Evolutionary conservation across 169 alveolate species (phyloP).

Genomic region (Amoebophrya sp.): DNA sequence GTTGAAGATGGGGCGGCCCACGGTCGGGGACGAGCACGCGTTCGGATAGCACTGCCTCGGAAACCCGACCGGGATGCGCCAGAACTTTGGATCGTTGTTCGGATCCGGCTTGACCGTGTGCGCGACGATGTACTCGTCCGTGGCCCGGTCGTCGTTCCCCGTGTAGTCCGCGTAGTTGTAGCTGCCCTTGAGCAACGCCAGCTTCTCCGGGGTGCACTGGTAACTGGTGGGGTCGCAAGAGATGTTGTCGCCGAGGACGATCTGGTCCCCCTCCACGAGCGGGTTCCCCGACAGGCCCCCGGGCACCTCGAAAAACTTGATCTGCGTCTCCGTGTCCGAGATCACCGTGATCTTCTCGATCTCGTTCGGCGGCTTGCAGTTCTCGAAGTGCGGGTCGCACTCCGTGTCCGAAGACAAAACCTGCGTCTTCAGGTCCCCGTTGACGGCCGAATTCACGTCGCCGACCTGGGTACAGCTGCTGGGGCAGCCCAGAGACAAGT

Average conservation of each 20-base stretch:
- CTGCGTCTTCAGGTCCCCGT: neutral
- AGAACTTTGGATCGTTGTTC: slow-evolving; percentile 19
- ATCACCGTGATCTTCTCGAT: slow-evolving; percentile 12
- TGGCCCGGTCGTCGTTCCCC: neutral
- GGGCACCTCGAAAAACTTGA: slow-evolving; percentile 20
- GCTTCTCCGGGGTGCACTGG: slow-evolving; percentile 27
- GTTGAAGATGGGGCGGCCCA: slow-evolving; percentile 3
- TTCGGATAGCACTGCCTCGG: neutral
- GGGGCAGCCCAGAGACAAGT: slow-evolving; percentile 28
- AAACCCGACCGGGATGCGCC: neutral
- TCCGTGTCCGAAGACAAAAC: neutral
- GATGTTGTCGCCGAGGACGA: slow-evolving; percentile 11
- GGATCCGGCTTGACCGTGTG: slow-evolving; percentile 1
- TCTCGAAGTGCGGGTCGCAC: slow-evolving; percentile 28
- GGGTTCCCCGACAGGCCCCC: no score
- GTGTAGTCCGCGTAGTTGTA: slow-evolving; percentile 24
- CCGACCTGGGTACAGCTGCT: slow-evolving; percentile 21
- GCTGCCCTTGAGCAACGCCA: slow-evolving; percentile 27
- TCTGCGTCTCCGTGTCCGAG: slow-evolving; percentile 27
- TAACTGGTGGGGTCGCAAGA: neutral
- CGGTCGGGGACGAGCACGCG: neutral
- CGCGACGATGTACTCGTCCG: slow-evolving; percentile 23
- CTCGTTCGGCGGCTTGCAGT: neutral
- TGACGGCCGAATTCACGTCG: neutral
- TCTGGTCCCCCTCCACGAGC: slow-evolving; percentile 29